These are phyloP conservation scores for Colletotrichum theobromicola DNA, from an alignment of 2,329 filamentous ascomycete species.

Conservation along the genomic window DNA sequence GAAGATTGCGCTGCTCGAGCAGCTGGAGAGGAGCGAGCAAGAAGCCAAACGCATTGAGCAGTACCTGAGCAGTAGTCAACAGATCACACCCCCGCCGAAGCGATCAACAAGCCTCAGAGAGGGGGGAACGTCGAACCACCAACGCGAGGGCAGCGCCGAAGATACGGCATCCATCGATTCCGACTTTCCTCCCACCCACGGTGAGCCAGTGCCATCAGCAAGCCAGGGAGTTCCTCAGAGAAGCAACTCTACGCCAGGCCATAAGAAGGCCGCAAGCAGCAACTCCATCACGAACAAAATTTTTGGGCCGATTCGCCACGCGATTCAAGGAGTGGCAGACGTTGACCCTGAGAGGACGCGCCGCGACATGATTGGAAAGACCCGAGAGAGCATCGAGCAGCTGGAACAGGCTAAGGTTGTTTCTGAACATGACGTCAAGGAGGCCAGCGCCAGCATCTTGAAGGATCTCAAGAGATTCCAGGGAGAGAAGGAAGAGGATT, in stretches of 20 bases:
- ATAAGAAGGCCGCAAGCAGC: constrained; percentile 84
- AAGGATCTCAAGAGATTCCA: constrained; percentile 94
- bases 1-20: constrained; percentile 82
- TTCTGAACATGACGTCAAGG: constrained; percentile 89
- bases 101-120: constrained; percentile 69
- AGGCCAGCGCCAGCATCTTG: constrained; percentile 87
- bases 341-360: constrained; percentile 93
- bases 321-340: constrained; percentile 94
- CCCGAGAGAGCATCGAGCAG: constrained; percentile 82
- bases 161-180: constrained; percentile 93
- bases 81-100: constrained; percentile 63
- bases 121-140: constrained; percentile 46
- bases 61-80: constrained; percentile 79
- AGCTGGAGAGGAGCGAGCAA: constrained; percentile 90
- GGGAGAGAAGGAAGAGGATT: constrained; percentile 91
- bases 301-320: constrained; percentile 93
- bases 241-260: constrained; percentile 49
- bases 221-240: constrained; percentile 72
- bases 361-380: constrained; percentile 94
- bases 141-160: constrained; percentile 63
- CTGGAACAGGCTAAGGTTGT: constrained; percentile 90
- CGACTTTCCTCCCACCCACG: constrained; percentile 90
- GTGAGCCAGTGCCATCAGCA: constrained; percentile 76
- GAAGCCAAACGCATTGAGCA: constrained; percentile 94
- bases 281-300: constrained; percentile 93